These are phyloP conservation scores for Crithidia fasciculata DNA, from an alignment of 208 protist species.

Conservation along the genomic window DNA sequence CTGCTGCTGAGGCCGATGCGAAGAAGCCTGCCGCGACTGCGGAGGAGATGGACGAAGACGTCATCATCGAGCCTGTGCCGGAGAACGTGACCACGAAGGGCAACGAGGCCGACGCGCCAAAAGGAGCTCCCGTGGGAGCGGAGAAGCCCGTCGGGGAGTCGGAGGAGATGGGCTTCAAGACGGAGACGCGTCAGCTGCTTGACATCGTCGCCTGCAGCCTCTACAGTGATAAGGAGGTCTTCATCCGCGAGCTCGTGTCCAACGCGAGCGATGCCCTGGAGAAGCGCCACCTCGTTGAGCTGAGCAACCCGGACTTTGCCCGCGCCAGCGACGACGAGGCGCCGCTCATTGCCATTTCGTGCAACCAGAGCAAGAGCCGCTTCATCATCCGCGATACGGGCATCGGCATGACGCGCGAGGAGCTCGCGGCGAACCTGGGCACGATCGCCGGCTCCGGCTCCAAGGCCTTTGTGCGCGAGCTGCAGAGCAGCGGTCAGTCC, in stretches of 20 bases:
- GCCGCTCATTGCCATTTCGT: constrained; percentile 77
- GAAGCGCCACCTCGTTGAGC: constrained; percentile 92
- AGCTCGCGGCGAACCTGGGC: constrained; percentile 96
- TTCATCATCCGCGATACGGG: constrained; percentile 95
- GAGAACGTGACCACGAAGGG: constrained; percentile 23
- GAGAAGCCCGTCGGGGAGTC: constrained; percentile 76
- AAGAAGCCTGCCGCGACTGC: constrained; percentile 21
- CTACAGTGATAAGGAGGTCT: constrained; percentile 98
- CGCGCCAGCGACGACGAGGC: constrained; percentile 84
- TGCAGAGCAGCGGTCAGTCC: constrained; percentile 74
- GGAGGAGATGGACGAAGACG: constrained; percentile 82
- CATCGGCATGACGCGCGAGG: constrained; percentile 97
- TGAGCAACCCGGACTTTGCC: constrained; percentile 86
- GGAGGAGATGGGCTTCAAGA: constrained; percentile 96
- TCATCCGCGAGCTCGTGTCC: constrained; percentile 97
- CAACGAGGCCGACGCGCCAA: constrained; percentile 22
- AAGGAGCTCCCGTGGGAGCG: constrained; percentile 30
- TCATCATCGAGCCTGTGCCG: constrained; percentile 80
- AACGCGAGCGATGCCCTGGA: constrained; percentile 98
- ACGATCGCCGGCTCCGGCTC: constrained; percentile 93
- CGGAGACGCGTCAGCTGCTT: constrained; percentile 98
- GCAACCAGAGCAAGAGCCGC: constrained; percentile 93
- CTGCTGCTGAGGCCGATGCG: constrained; percentile 8
- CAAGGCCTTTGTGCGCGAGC: constrained; percentile 90
- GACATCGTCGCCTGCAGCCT: constrained; percentile 98